Conservation (phyloP, 2,329 filamentous ascomycete genomes). For the Penicillium sp. region DNA sequence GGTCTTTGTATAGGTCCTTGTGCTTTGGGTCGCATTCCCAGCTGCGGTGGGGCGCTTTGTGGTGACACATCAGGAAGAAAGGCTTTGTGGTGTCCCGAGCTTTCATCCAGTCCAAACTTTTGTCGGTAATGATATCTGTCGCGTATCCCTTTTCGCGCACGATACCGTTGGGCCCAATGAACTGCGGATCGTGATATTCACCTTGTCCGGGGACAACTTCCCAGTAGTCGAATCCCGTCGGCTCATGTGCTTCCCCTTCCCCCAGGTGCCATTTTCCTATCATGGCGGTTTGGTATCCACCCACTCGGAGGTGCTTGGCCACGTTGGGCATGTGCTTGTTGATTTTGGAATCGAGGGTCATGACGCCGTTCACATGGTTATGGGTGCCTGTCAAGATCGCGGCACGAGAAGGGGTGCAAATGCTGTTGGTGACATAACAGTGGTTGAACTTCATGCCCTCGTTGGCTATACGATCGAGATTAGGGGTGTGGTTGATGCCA, state of each 20-base stretch:
- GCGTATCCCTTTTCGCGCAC: slow-evolving; percentile 46
- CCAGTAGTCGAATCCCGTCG: slow-evolving; percentile 56
- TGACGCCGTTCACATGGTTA: slow-evolving; percentile 56
- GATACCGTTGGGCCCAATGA: slow-evolving; percentile 45
- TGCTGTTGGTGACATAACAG: slow-evolving; percentile 57
- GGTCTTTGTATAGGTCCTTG: slow-evolving; percentile 50
- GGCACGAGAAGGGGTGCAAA: slow-evolving; percentile 55
- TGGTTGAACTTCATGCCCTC: slow-evolving; percentile 56
- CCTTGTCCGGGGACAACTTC: slow-evolving; percentile 54
- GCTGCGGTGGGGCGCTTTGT: slow-evolving; percentile 56
- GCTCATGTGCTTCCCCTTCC: slow-evolving; percentile 49
- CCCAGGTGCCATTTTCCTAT: slow-evolving; percentile 58
- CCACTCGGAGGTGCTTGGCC: slow-evolving; percentile 51
- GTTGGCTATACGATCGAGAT: slow-evolving; percentile 52
- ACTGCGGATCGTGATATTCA: slow-evolving; percentile 54
- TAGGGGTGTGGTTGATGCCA: slow-evolving; percentile 54
- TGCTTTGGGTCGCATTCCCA: slow-evolving; percentile 56
- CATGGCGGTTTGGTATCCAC: slow-evolving; percentile 55
- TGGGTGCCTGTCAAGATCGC: slow-evolving; percentile 53
- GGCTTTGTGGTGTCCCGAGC: slow-evolving; percentile 36
- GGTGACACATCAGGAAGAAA: slow-evolving; percentile 60
- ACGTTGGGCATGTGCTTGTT: slow-evolving; percentile 55
- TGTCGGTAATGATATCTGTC: slow-evolving; percentile 56
- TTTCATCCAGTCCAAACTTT: slow-evolving; percentile 47
- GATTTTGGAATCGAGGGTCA: slow-evolving; percentile 52